These are phyloP conservation scores for Trichoderma endophyticum DNA, from an alignment of 2,329 filamentous ascomycete species.

Conservation along the genomic window DNA sequence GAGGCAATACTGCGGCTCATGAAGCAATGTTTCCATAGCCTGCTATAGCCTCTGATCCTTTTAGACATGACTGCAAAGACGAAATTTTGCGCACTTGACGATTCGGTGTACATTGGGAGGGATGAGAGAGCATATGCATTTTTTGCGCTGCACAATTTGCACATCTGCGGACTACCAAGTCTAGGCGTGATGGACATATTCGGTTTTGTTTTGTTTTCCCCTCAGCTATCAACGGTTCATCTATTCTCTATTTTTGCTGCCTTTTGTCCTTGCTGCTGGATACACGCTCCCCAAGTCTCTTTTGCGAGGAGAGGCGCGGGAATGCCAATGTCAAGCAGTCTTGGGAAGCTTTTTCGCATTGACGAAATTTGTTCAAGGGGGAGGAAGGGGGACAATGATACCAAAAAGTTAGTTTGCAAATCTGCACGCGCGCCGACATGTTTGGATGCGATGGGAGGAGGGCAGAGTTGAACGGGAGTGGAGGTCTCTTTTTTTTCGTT, in stretches of 20 bases:
- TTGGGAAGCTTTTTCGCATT: neutral
- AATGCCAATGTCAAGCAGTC: neutral
- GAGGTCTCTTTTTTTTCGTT: neutral
- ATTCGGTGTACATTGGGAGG: neutral
- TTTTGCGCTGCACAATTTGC: neutral
- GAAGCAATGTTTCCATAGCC: neutral
- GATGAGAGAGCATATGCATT: neutral
- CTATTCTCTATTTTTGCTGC: neutral
- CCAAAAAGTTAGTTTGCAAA: neutral
- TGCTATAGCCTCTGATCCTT: neutral
- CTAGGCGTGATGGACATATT: neutral
- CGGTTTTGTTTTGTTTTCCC: neutral
- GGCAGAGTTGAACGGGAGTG: neutral
- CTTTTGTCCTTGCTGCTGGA: conserved; percentile 2
- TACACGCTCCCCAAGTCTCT: neutral
- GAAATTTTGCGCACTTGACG: neutral
- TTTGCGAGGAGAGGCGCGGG: neutral
- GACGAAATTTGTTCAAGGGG: neutral
- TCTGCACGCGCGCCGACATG: neutral
- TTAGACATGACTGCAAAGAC: conserved; percentile 1
- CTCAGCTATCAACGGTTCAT: neutral
- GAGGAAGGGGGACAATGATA: neutral
- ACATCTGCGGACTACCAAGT: neutral
- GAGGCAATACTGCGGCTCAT: neutral
- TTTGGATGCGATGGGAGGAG: neutral